These are phyloP conservation scores for Phialocephala sp. DNA, from an alignment of 2,329 filamentous ascomycete species.

Conservation along the genomic window DNA sequence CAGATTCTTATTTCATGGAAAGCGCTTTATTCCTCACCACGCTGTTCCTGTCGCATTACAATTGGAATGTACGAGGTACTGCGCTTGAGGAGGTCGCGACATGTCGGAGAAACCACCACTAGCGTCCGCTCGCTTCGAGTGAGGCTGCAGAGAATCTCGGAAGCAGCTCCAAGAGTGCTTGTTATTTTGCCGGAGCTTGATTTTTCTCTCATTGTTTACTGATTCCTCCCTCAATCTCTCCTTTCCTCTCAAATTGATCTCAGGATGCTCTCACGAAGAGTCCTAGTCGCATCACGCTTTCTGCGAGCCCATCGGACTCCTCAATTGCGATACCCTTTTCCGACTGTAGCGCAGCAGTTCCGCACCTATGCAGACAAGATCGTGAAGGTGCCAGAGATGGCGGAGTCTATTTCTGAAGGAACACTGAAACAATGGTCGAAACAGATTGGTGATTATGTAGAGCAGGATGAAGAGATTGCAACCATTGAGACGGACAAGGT, in stretches of 20 bases:
- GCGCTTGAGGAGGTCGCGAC: slow-evolving; percentile 18
- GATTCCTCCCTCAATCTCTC: slow-evolving; percentile 31
- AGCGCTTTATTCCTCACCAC: not conserved
- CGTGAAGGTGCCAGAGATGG: slow-evolving; percentile 97
- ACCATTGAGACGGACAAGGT: slow-evolving; percentile 99
- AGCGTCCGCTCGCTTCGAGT: slow-evolving; percentile 20
- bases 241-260: slow-evolving; percentile 11
- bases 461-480: slow-evolving; percentile 96
- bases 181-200: slow-evolving; percentile 19
- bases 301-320: slow-evolving; percentile 39
- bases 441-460: slow-evolving; percentile 88
- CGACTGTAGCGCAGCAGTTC: slow-evolving; percentile 56
- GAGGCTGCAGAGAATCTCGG: slow-evolving; percentile 28
- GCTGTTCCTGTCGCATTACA: not conserved
- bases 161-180: slow-evolving; percentile 26
- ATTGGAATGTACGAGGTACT: not conserved
- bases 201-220: slow-evolving; percentile 27
- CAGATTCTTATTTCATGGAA: slow-evolving; percentile 16
- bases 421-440: slow-evolving; percentile 96
- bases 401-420: slow-evolving; percentile 97
- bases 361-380: slow-evolving; percentile 77
- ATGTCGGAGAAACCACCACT: slow-evolving; percentile 26
- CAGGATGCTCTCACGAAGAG: slow-evolving; percentile 42
- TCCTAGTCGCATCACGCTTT: slow-evolving; percentile 43
- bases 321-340: slow-evolving; percentile 49